Base-by-base conservation (phyloP, 129 eudicot genomes). In the Oenanthe sinensis region DNA sequence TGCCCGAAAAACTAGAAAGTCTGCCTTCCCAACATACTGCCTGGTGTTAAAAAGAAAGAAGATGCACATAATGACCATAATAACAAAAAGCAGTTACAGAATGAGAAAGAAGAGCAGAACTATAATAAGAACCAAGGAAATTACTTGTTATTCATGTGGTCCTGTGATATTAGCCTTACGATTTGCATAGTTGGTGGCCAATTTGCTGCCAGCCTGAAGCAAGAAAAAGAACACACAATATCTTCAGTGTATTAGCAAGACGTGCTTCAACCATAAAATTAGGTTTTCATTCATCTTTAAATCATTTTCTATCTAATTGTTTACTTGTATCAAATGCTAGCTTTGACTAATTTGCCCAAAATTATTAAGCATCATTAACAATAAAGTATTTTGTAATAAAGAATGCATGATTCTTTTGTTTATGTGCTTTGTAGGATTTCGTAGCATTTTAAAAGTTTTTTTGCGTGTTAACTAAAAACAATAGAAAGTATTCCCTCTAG, bases 81-180 rank as follows among this genome's bases (percentile, higher is more conserved):
- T 54, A n/a, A 78, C 24, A 72, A 0, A 30, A 13, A 7, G 14
- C 75, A 77, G 30, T 55, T 36, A 69, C 49, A 40, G 28, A 26
- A 22, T 63, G 49, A 24, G n/a, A 22, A 82, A 76, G n/a, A 74
- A 17, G 11, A 60, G 60, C 47, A 48, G 22, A 22, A 47, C 45
- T 74, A 79, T n/a, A 77, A 14, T 22, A 26, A 49, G 49, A 40
- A 74, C 8, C 63, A 49, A 39, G 16, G 50, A 77, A 8, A 47
- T 89, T 96, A 96, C 99, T 96, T 96, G 97, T 96, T 92, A 79
- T 90, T 96, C 97, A 92, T 96, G 89, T 96, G 99, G 81, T 96
- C 99, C 83, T 96, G 97, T 76, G 99, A 96, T 85, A 96, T 96
- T 54, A 96, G 93, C 63, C 99, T 96, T 80, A 96, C 97, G 67